Base-by-base conservation (phyloP, 208 protist species). In the Strigomonas culicis region DNA sequence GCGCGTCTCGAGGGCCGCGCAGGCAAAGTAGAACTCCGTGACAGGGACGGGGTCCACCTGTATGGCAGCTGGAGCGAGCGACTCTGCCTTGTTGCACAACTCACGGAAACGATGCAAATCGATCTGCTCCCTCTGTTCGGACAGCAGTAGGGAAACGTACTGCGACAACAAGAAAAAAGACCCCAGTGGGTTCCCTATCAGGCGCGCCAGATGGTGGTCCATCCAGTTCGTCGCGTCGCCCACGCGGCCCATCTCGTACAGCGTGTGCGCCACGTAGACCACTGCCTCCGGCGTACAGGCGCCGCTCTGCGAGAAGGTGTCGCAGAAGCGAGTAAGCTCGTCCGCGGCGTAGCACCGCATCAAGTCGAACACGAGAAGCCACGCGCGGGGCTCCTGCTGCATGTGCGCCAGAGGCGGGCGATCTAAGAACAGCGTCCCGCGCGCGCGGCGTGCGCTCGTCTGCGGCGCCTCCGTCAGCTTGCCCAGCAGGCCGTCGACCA, bases 51-150 rank as follows among this genome's bases (percentile, higher is more conserved):
- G 79, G 1, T 71, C 69, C 17, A 43, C 59, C 15, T 44, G 59
- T 10, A 90, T 53, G 15, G 75, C 74, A 1, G 39, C 13, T 24
- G 67, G 79, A 0, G 74, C 72, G 7, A 75, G 65, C 46, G 84
- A 75, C 63, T 85, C 55, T 21, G 78, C 74, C 4, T 88, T 47
- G 21, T 66, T 68, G 32, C 67, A 77, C 30, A 90, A 68, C 61
- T 93, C 87, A 19, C 83, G 82, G 30, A 93, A 83, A n/a, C 75
- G 70, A 49, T 88, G 70, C 59, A 93, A 57, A 11, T 80, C 75
- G 10, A 80, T 57, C 25, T 4, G 30, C 6, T 17, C 24, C 44
- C 10, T 17, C 4, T 19, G 8, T 17, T 44, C 39, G 1, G 46
- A 8, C n/a, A 39, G 13, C 21, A 93, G 59, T 53, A 78, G 79